Percentiles rank a stretch among this genome's conserved stretches.
phyloP scores from a whole-genome alignment of 2,329 filamentous ascomycete genomes.

The Sporothrix euskadiensis region DNA sequence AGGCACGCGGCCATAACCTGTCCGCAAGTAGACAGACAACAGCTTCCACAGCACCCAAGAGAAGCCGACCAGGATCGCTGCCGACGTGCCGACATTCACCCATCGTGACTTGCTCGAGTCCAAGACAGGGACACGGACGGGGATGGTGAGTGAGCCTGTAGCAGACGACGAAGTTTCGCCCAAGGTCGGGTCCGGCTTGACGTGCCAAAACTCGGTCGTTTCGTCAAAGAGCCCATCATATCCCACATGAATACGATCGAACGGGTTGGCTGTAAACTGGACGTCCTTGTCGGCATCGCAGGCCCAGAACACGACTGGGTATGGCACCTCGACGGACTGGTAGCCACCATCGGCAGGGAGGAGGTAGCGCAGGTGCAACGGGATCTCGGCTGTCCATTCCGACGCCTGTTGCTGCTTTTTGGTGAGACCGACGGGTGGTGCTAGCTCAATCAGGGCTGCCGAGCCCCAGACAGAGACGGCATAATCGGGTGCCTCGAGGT shows the following conservation, averaged over 20 bases:
- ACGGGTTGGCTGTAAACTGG: slow-evolving; percentile 75
- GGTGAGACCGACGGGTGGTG: slow-evolving; percentile 40
- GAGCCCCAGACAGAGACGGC: slow-evolving; percentile 76
- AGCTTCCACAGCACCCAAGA: slow-evolving; percentile 69
- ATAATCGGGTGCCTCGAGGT: slow-evolving; percentile 89
- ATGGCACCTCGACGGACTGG: slow-evolving; percentile 63
- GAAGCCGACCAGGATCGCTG: slow-evolving; percentile 63
- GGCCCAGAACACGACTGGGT: slow-evolving; percentile 88
- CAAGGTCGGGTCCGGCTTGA: slow-evolving; percentile 52
- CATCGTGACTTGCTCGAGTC: slow-evolving; percentile 52
- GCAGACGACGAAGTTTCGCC: neutral
- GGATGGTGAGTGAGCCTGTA: slow-evolving; percentile 50
- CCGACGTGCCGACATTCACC: slow-evolving; percentile 58
- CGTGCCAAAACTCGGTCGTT: slow-evolving; percentile 80
- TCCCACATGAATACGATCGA: slow-evolving; percentile 80
- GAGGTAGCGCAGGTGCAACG: slow-evolving; percentile 84
- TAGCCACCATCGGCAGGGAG: slow-evolving; percentile 59
- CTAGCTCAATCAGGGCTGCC: slow-evolving; percentile 72
- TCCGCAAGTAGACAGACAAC: slow-evolving; percentile 41
- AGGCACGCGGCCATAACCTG: slow-evolving; percentile 38
- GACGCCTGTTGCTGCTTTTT: slow-evolving; percentile 35
- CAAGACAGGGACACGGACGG: slow-evolving; percentile 65
- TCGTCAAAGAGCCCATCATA: slow-evolving; percentile 79
- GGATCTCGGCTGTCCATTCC: slow-evolving; percentile 68
- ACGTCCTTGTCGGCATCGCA: slow-evolving; percentile 67